phyloP scores from a whole-genome alignment of 2,329 filamentous ascomycete species.

The Diaporthe ilicicola region DNA sequence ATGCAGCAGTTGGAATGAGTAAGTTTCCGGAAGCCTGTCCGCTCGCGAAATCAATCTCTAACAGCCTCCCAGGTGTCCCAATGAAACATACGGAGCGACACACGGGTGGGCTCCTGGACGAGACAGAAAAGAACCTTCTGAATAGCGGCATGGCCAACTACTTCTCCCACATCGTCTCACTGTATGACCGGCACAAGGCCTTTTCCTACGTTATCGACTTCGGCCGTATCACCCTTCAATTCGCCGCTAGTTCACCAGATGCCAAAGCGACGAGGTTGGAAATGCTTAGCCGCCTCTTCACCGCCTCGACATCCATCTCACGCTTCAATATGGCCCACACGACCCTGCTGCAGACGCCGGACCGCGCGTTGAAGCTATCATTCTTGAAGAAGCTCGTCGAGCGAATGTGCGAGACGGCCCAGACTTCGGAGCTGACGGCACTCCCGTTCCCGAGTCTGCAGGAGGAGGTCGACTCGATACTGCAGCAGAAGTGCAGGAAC shows the following conservation, averaged over 20 bases:
- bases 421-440: slow-evolving; percentile 73
- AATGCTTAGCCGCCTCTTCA: slow-evolving; percentile 85
- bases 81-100: slow-evolving; percentile 59
- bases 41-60: slow-evolving; percentile 5
- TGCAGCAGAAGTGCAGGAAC: slow-evolving; percentile 75
- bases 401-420: slow-evolving; percentile 73
- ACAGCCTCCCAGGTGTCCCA: slow-evolving; percentile 53
- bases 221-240: slow-evolving; percentile 77
- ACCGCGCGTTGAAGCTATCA: slow-evolving; percentile 75
- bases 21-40: slow-evolving; percentile 49
- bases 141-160: slow-evolving; percentile 83
- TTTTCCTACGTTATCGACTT: slow-evolving; percentile 88
- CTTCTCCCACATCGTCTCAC: slow-evolving; percentile 82
- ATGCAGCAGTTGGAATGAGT: slow-evolving; percentile 85
- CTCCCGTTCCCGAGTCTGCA: slow-evolving; percentile 83
- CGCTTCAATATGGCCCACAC: slow-evolving; percentile 86
- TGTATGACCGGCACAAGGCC: slow-evolving; percentile 81
- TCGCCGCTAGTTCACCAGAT: slow-evolving; percentile 51
- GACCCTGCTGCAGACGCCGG: slow-evolving; percentile 76
- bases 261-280: slow-evolving; percentile 65
- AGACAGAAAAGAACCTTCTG: slow-evolving; percentile 74
- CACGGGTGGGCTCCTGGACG: slow-evolving; percentile 74
- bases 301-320: slow-evolving; percentile 78
- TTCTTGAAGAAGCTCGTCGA: slow-evolving; percentile 76
- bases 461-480: slow-evolving; percentile 79